These are phyloP conservation scores for Phialophora macrospora DNA, from an alignment of 2,329 filamentous ascomycete species.

Conservation along the genomic window DNA sequence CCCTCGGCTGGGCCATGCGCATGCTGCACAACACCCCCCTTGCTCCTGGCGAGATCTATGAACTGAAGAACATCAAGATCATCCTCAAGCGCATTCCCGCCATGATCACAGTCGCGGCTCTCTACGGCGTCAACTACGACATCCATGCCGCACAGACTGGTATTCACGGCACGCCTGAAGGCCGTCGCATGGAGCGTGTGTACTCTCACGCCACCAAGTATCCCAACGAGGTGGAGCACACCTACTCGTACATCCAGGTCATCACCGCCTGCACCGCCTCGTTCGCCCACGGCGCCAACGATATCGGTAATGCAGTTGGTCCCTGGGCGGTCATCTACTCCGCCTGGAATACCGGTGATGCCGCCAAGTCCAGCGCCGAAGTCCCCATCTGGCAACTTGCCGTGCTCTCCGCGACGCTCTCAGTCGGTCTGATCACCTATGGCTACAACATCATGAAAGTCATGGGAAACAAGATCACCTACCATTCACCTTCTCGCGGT, in stretches of 20 bases:
- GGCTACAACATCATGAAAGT: slow-evolving; percentile 87
- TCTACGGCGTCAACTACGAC: slow-evolving; percentile 81
- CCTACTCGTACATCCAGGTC: slow-evolving; percentile 60
- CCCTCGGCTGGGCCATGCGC: slow-evolving; percentile 83
- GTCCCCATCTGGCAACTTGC: slow-evolving; percentile 79
- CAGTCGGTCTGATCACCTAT: slow-evolving; percentile 71
- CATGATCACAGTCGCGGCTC: slow-evolving; percentile 63
- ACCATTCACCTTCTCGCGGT: slow-evolving; percentile 64
- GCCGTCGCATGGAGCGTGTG: slow-evolving; percentile 70
- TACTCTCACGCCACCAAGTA: slow-evolving; percentile 69
- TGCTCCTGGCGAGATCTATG: slow-evolving; percentile 74
- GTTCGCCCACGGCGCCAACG: slow-evolving; percentile 72
- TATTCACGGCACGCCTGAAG: slow-evolving; percentile 72
- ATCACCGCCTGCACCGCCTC: slow-evolving; percentile 58
- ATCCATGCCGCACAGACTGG: slow-evolving; percentile 78
- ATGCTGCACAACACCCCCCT: slow-evolving; percentile 74
- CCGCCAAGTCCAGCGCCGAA: slow-evolving; percentile 64
- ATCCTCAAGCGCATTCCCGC: slow-evolving; percentile 71
- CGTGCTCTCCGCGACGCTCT: slow-evolving; percentile 68
- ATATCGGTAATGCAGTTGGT: slow-evolving; percentile 73
- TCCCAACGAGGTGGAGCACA: slow-evolving; percentile 71
- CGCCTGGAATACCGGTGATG: slow-evolving; percentile 67
- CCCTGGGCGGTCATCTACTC: slow-evolving; percentile 73
- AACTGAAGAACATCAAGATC: slow-evolving; percentile 70
- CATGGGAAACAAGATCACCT: slow-evolving; percentile 82